Base-by-base conservation (phyloP, 1,284 basidiomycete species). In the Trichosporon coremiiforme region DNA sequence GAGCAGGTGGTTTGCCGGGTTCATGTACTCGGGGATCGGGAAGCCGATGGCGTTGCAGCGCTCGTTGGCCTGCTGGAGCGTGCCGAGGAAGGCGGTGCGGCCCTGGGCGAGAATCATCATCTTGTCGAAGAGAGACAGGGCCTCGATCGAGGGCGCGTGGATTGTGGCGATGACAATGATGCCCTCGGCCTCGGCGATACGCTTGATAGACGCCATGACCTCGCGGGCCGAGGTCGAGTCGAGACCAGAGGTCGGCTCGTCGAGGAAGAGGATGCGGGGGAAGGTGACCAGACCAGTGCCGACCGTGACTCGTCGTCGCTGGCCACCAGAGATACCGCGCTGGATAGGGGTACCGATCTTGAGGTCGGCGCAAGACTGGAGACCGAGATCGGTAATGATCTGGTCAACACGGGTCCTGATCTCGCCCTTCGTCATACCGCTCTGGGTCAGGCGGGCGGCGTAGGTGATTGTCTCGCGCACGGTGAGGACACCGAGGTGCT, bases 271-370 rank as follows among this genome's bases (percentile, higher is more conserved):
- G 1, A 85, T 70, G 5, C 72, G 70, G 9, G 84, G 82, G 1
- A 76, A 75, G 4, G 80, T 79, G 8, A 85, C 79, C 10, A 85
- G 71, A 3, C 76, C 75, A 67, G 75, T 78, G 9, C 80, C 84
- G 71, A 84, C 79, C 1, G 76, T 78, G 20, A 83, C 79, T 0
- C 84, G 71, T 4, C 82, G 70, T 66, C 81, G 82, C 71, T 85
- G 84, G 0, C 84, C 84, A 7, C 84, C 84, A 3, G 74, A 76
- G 70, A 85, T 79, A 15, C 85, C 85, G 29, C 84, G 78, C 60
- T 80, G 79, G 45, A 85, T 76, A 4, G 84, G 79, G 0, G 82
- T 84, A 7, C 84, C 84, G 67, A 85, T 83, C 17, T 70, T 68
- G 53, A 57, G 66, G 55, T 62, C 25, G 5, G 67, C 67, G 31